Evolutionary conservation across 2,329 filamentous ascomycete species (phyloP).

Genomic region (Cadophora sp.): DNA sequence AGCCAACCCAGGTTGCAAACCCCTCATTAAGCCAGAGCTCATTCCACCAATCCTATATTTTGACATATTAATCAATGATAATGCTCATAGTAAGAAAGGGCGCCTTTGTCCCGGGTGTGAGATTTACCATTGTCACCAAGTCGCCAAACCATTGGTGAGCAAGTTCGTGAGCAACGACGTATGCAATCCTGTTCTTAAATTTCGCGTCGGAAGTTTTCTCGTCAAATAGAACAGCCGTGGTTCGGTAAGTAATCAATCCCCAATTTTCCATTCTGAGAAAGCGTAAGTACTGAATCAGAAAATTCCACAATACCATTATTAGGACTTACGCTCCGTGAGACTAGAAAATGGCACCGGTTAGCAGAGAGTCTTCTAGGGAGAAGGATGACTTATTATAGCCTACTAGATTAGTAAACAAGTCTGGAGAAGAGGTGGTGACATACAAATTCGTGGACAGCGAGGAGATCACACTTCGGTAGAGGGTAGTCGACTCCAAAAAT

Average conservation of each 20-base stretch:
- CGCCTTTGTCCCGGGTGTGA: no score
- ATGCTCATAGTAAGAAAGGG: neutral
- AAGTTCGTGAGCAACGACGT: conserved; percentile 97
- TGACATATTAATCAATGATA: neutral
- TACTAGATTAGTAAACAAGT: conserved; percentile 10
- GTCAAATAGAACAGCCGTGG: conserved; percentile 95
- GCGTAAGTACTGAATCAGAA: neutral
- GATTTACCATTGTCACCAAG: conserved; percentile 77
- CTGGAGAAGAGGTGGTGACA: conserved; percentile 43
- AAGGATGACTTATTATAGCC: conserved; percentile 21
- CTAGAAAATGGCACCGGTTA: conserved; percentile 52
- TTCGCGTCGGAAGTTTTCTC: conserved; percentile 87
- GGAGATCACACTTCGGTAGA: conserved; percentile 86
- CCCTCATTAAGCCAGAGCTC: conserved; percentile 89
- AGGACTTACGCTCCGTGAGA: conserved; percentile 71
- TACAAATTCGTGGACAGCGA: conserved; percentile 92
- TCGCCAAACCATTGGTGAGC: conserved; percentile 98
- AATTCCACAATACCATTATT: neutral
- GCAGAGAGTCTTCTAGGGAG: conserved; percentile 31
- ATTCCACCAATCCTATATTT: conserved; percentile 73
- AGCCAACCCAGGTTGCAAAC: conserved; percentile 98
- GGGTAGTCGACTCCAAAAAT: conserved; percentile 94
- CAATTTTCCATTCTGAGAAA: conserved; percentile 65
- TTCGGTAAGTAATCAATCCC: conserved; percentile 95
- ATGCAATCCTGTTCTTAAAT: conserved; percentile 93